Evolutionary conservation across 306 rosid genomes (phyloP).

Genomic region (Citrullus amarus): DNA sequence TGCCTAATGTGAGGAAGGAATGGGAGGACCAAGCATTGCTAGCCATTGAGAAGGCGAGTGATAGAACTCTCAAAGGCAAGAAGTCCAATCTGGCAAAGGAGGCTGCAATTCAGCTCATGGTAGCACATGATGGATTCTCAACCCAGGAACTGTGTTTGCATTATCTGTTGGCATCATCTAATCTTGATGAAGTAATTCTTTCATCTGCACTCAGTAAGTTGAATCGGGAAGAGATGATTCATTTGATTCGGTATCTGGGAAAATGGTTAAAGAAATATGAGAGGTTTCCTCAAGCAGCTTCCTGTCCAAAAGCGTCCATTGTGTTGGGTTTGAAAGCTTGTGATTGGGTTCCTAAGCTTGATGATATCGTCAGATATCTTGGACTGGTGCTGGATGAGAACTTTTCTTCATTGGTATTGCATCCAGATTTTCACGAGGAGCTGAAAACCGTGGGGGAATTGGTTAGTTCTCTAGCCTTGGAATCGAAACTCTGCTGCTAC

Average conservation of each 20-base stretch:
- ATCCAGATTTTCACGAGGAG: constrained; percentile 63
- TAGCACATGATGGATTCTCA: constrained; percentile 66
- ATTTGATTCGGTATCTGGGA: constrained; percentile 51
- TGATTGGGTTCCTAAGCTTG: constrained; percentile 71
- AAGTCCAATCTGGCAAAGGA: constrained; percentile 39
- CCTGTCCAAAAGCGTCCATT: constrained; percentile 31
- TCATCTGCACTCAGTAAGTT: constrained; percentile 48
- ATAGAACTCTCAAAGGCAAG: constrained; percentile 23
- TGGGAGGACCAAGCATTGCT: constrained; percentile 66
- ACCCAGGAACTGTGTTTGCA: constrained; percentile 59
- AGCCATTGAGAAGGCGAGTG: constrained; percentile 40
- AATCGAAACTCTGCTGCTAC: constrained; percentile 42
- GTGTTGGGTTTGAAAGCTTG: constrained; percentile 51
- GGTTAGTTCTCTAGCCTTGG: constrained; percentile 43
- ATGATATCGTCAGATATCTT: constrained; percentile 49
- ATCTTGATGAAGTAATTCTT: constrained; percentile 36
- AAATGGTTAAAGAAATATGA: constrained; percentile 84
- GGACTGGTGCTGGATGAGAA: constrained; percentile 58
- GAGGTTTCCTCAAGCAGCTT: constrained; percentile 67
- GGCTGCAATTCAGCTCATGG: constrained; percentile 66
- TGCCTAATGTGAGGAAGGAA: constrained; percentile 46
- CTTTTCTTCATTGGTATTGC: constrained; percentile 56
- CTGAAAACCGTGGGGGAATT: constrained; percentile 31
- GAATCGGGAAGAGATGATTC: constrained; percentile 48
- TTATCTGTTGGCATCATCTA: constrained; percentile 56